These are phyloP conservation scores for Talaromyces sp. DNA, from an alignment of 2,329 filamentous ascomycete species.

Conservation along the genomic window DNA sequence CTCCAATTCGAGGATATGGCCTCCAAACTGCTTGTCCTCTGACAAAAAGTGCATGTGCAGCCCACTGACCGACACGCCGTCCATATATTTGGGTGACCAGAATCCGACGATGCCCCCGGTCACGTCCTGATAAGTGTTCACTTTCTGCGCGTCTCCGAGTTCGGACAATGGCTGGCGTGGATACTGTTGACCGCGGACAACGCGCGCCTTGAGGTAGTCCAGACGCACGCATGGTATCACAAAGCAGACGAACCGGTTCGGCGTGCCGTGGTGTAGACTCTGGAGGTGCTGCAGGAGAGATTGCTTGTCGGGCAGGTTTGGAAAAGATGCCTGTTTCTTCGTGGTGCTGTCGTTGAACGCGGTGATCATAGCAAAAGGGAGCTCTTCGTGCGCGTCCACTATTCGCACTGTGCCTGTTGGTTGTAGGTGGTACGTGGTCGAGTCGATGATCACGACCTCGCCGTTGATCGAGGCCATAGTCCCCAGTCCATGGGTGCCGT, in stretches of 20 bases:
- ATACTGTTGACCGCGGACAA: slow-evolving; percentile 12
- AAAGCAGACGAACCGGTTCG: slow-evolving; percentile 10
- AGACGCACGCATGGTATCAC: slow-evolving; percentile 3
- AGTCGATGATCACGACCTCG: slow-evolving; percentile 12
- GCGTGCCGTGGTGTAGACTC: background rate
- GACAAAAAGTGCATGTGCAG: slow-evolving; percentile 13
- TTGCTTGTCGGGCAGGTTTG: slow-evolving; percentile 6
- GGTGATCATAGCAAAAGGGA: slow-evolving; percentile 12
- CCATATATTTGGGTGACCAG: slow-evolving; percentile 11
- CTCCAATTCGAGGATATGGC: slow-evolving; percentile 10
- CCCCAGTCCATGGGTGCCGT: slow-evolving; percentile 10
- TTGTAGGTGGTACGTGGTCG: slow-evolving; percentile 8
- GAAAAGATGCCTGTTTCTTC: slow-evolving; percentile 4
- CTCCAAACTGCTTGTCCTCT: slow-evolving; percentile 8
- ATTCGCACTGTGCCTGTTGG: slow-evolving; percentile 4
- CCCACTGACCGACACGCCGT: slow-evolving; percentile 10
- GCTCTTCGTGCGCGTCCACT: slow-evolving; percentile 7
- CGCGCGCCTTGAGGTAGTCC: slow-evolving; percentile 8
- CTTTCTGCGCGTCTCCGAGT: slow-evolving; percentile 9
- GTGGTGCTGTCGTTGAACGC: slow-evolving; percentile 8
- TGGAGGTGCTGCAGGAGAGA: slow-evolving; percentile 4
- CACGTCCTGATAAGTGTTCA: slow-evolving; percentile 5
- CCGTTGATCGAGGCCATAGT: slow-evolving; percentile 13
- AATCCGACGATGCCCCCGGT: slow-evolving; percentile 10
- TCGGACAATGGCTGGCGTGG: slow-evolving; percentile 10